Evolutionary conservation across 1,284 basidiomycete genomes (phyloP), one percentile per base, ranked within the genome.

Genomic region (Apiotrichum brassicae): DNA sequence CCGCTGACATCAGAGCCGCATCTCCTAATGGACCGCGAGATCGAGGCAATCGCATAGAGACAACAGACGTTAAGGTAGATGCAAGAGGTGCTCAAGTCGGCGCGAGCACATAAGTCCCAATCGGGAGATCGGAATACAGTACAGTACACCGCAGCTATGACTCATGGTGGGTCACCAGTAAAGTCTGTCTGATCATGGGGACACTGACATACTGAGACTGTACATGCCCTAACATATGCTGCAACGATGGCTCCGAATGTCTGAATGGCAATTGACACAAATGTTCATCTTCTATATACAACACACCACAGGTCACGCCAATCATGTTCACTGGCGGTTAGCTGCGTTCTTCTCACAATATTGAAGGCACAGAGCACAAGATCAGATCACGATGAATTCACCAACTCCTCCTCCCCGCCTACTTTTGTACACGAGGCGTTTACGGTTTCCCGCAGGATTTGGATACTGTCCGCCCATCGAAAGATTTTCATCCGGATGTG

Each of bases 381-480:
- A 45, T 68, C 66, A 68, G 66, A 64, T 49, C 61, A 51, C 66
- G 66, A 69, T 66, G 66, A 56, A 62, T 63, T 63, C 65, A 67
- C 63, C 65, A 64, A 48, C 47, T 59, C 64, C 61, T 49, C 58
- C 58, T 60, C 61, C 67, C 67, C 65, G 64, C 58, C 64, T 59
- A 60, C 59, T 63, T 64, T 69, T 69, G 67, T 69, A 69, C 67
- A 69, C 61, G 61, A 62, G 65, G 53, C 65, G 67, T 69, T 69
- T 67, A 63, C 57, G 49, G 41, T 43, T 43, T 14, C 39, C 48
- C 53, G 56, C 63, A 58, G 63, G 65, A 62, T 44, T 56, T 51
- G 56, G 56, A 59, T 65, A 44, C 63, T 62, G 67, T 67, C 67
- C 67, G 67, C 67, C 67, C 65, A 66, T 69, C 67, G 67, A 59